Conservation (phyloP, 192 early-diverging fungal genomes). For the Radiomyces spectabilis region DNA sequence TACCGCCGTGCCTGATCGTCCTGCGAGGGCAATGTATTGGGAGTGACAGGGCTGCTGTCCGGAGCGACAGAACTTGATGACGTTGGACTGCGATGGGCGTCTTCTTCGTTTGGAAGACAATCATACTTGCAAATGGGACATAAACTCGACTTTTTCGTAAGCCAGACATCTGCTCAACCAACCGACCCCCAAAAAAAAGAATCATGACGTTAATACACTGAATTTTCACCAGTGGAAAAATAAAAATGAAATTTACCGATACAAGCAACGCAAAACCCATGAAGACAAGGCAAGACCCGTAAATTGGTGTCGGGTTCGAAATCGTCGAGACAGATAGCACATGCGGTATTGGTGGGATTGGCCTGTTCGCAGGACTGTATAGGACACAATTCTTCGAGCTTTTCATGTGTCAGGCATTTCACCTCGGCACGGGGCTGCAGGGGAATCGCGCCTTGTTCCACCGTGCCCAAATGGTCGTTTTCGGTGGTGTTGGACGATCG, state of each 20-base stretch:
- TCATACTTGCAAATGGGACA: conserved; percentile 28
- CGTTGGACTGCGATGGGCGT: no score
- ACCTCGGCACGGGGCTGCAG: background rate
- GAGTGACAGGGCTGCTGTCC: no score
- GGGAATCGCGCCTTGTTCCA: no score
- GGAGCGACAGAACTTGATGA: no score
- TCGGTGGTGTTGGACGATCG: no score
- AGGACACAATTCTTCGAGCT: conserved; percentile 17
- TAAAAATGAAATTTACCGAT: conserved; percentile 13
- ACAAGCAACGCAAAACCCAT: conserved; percentile 27
- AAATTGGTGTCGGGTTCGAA: conserved; percentile 6
- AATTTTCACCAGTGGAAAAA: no score
- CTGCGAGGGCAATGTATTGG: no score
- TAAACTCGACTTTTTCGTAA: conserved; percentile 13
- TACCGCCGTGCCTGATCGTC: no score
- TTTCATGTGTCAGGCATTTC: conserved; percentile 1
- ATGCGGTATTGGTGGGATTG: conserved; percentile 8
- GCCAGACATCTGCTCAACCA: conserved; percentile 12
- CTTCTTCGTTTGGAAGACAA: background rate
- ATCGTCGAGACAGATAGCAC: conserved; percentile 30
- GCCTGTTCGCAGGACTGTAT: conserved; percentile 5
- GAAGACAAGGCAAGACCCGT: conserved; percentile 25
- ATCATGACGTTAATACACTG: background rate
- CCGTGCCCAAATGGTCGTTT: no score
- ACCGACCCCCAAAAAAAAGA: background rate